Evolutionary conservation across 805 yeast genomes (phyloP), one percentile per base, ranked within the genome.

Genomic region (Lachancea thermotolerans): DNA sequence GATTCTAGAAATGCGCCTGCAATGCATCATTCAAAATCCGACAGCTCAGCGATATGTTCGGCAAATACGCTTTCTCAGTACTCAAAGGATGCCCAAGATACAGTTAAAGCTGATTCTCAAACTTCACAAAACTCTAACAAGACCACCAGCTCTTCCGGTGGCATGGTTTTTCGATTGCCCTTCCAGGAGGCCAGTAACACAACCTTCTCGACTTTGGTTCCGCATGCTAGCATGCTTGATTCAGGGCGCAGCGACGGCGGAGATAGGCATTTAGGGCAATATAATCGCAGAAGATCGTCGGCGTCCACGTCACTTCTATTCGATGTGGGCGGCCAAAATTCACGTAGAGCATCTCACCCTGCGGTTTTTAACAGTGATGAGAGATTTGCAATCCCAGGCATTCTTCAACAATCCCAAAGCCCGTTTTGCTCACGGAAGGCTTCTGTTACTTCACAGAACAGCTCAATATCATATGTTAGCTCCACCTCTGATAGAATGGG

Each of bases 91-190:
- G 14, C 14, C 2, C 14, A 35, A 12, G 40, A 42, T 16, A 14
- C 34, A 14, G 3, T n/a, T 9, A 36, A 18, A 36, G 21, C 15
- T 11, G 41, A 21, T 7, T 9, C 8, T 4, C 47, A 42, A 18
- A 41, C 48, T 17, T 40, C 43, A 15, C 48, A 46, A 9, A 32
- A 30, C 18, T 14, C 16, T 25, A 44, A 14, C 39, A 49, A 34
- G 49, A 53, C 58, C 10, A 61, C 67, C 6, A 60, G 64, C 37
- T 59, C 65, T 0, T 54, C 59, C 4, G 58, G 57, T 34, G 69
- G 69, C 14, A 58, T 65, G 65, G 57, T 63, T 27, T 84, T 84
- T 58, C 71, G 93, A 56, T 68, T 79, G 12, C 91, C 91, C 0
- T 84, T 83, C 57, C 87, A 81, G 57, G 47, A 44, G 15, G 27